phyloP scores from a whole-genome alignment of 768 basidiomycete species.

The button mushroom (Agaricus bisporus) region DNA sequence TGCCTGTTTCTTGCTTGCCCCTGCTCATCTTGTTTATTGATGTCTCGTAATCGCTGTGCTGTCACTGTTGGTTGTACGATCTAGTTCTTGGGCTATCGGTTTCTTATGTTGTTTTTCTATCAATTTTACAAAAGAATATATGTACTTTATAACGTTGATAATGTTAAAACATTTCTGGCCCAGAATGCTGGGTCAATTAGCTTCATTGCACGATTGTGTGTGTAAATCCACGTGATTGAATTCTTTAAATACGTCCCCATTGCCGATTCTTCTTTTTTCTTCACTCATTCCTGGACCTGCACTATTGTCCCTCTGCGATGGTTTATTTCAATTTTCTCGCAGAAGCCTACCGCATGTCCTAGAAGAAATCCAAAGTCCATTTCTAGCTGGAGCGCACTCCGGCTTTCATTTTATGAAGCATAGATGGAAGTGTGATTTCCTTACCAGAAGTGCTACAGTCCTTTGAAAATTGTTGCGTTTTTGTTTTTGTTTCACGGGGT shows the following conservation, averaged over 20 bases:
- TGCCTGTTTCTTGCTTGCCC: too few relatives aligned
- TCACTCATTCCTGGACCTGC: conserved; percentile 7
- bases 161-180: too few relatives aligned
- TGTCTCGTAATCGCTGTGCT: too few relatives aligned
- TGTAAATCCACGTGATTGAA: neutral
- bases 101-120: too few relatives aligned
- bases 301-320: conserved; percentile 11
- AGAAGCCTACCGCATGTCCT: conserved; percentile 11
- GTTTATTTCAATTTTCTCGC: conserved; percentile 5
- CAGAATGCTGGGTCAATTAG: too few relatives aligned
- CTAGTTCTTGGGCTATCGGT: too few relatives aligned
- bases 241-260: neutral
- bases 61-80: too few relatives aligned
- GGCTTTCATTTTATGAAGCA: conserved; percentile 1
- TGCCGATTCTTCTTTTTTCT: neutral
- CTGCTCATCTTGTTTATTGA: too few relatives aligned
- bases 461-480: neutral
- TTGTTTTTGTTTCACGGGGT: neutral
- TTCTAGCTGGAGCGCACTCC: conserved; percentile 11
- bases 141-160: too few relatives aligned
- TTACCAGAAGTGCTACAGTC: conserved; percentile 6
- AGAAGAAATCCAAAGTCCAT: neutral
- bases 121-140: too few relatives aligned
- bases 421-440: conserved; percentile 9
- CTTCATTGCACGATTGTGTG: neutral